A percentile compares a stretch with the other conserved stretches of the same genome.
Evolutionary conservation across 2,329 filamentous ascomycete genomes (phyloP).

Genomic region (Aspergillus latus): DNA sequence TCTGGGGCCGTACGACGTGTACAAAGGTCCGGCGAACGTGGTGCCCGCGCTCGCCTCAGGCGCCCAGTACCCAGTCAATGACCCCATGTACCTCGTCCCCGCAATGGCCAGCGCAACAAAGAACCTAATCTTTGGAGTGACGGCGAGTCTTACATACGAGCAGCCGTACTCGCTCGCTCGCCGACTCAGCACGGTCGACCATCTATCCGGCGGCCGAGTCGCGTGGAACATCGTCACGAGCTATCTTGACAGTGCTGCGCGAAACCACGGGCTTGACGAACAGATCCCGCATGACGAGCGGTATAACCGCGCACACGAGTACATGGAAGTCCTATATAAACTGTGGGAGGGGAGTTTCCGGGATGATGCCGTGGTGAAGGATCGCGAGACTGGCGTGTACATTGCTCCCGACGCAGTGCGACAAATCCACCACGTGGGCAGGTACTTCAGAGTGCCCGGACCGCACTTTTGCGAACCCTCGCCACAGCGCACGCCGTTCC

Average conservation of each 20-base stretch:
- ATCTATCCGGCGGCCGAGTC: constrained; percentile 50
- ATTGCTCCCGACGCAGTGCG: constrained; percentile 21
- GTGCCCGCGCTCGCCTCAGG: too few relatives aligned
- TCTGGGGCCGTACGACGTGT: constrained; percentile 34
- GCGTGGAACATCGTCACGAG: constrained; percentile 53
- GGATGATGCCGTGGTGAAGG: constrained; percentile 30
- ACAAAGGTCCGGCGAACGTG: too few relatives aligned
- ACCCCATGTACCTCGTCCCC: constrained; percentile 28
- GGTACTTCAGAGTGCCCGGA: constrained; percentile 3
- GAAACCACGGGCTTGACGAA: constrained; percentile 41
- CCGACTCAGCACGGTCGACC: constrained; percentile 53
- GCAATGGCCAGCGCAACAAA: constrained; percentile 48
- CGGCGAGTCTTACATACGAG: constrained; percentile 54
- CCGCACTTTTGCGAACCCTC: constrained; percentile 1
- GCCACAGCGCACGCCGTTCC: background rate
- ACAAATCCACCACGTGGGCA: constrained; percentile 25
- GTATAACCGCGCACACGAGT: constrained; percentile 48
- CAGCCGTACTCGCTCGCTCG: constrained; percentile 53
- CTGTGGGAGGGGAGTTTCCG: constrained; percentile 54
- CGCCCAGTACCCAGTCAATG: too few relatives aligned
- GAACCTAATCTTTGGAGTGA: constrained; percentile 49
- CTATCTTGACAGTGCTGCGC: constrained; percentile 45
- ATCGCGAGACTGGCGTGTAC: constrained; percentile 8
- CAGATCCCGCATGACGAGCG: constrained; percentile 48
- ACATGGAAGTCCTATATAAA: constrained; percentile 43